phyloP scores from a whole-genome alignment of 2,329 filamentous ascomycete species.

The Verticillium tricorpus region DNA sequence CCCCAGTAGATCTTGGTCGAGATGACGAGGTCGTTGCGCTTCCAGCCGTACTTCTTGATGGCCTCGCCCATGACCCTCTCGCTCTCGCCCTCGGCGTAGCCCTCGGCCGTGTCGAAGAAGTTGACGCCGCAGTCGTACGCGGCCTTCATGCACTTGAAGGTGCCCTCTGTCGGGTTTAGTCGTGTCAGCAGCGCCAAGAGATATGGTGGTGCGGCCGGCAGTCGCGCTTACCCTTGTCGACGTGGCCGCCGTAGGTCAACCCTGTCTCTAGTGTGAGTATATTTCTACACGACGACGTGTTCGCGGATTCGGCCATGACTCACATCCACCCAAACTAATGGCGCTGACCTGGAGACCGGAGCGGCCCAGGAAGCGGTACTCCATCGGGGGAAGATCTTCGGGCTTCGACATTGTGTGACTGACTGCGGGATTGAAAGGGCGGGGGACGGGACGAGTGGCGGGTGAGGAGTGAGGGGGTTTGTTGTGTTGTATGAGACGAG shows the following conservation, averaged over 20 bases:
- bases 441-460: background rate
- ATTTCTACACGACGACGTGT: background rate
- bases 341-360: constrained; percentile 71
- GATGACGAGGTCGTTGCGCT: constrained; percentile 56
- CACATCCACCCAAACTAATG: constrained; percentile 64
- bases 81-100: constrained; percentile 54
- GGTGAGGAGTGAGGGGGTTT: background rate
- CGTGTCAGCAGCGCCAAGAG: background rate
- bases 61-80: constrained; percentile 60
- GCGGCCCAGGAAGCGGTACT: constrained; percentile 67
- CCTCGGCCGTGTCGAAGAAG: constrained; percentile 59
- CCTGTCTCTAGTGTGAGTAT: constrained; percentile 5
- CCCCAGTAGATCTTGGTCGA: constrained; percentile 67
- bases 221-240: constrained; percentile 53
- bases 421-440: background rate
- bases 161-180: constrained; percentile 24
- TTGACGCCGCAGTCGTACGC: constrained; percentile 58
- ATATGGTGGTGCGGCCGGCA: background rate
- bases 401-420: constrained; percentile 31
- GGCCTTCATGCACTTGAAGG: constrained; percentile 57
- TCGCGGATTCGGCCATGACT: background rate
- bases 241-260: constrained; percentile 72
- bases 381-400: constrained; percentile 49
- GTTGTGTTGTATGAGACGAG: background rate
- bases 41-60: constrained; percentile 57